Evolutionary conservation across 163 green algal genomes (phyloP), one percentile per base, ranked within the genome.

Genomic region (Coccomyxa subellipsoidea): DNA sequence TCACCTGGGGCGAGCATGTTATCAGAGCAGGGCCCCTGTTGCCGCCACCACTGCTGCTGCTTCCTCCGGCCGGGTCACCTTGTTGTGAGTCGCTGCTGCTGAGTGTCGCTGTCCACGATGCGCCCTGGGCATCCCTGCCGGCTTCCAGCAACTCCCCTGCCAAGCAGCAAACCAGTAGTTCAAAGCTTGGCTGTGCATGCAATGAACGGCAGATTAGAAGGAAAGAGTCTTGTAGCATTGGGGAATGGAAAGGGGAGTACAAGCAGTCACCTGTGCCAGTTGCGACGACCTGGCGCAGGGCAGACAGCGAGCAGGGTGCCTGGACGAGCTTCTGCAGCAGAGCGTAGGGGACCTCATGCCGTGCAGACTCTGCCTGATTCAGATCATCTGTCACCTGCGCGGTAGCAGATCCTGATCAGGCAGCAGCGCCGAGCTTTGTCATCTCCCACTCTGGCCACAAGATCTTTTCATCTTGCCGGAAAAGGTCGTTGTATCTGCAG

Each of bases 381-480:
- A 90, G 39, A 0, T 78, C 81, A 35, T 90, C 80, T 40, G 81
- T 72, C 31, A 90, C n/a, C 84, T 89, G 85, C 8, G 10, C 36
- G 25, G 70, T 18, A 59, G 47, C 47, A 59, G 23, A 18, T 18
- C 47, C 21, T 12, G 23, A 12, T 59, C 47, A 23, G 21, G 1
- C 3, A 21, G 23, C 21, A 59, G n/a, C n/a, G n/a, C n/a, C n/a
- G n/a, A n/a, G n/a, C n/a, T n/a, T n/a, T n/a, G n/a, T n/a, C n/a
- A n/a, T n/a, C n/a, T n/a, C n/a, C n/a, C n/a, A n/a, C n/a, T n/a
- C n/a, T n/a, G n/a, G n/a, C n/a, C n/a, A n/a, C n/a, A n/a, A n/a
- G n/a, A n/a, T n/a, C n/a, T n/a, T n/a, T n/a, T n/a, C n/a, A n/a
- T n/a, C n/a, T n/a, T n/a, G n/a, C n/a, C n/a, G n/a, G n/a, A n/a